Evolutionary conservation across 805 yeast genomes (phyloP).

Genomic region (Alloascoidea africana): DNA sequence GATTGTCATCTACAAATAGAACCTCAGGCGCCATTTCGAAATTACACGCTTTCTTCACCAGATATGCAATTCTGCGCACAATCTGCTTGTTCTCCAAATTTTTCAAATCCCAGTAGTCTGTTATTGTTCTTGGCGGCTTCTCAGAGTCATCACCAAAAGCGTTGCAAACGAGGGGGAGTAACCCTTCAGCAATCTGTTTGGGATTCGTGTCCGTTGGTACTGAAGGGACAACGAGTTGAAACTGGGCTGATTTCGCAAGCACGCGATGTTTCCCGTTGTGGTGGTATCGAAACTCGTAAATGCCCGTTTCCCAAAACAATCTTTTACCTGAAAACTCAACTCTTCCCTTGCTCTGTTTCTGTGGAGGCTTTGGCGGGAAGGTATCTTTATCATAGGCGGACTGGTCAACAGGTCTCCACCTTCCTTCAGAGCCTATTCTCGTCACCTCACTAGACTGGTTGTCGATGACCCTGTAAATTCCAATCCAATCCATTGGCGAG

Average conservation of each 20-base stretch:
- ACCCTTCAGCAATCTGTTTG: conserved; percentile 16
- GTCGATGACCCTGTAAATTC: conserved; percentile 48
- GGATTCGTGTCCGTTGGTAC: conserved; percentile 15
- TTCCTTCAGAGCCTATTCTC: conserved; percentile 42
- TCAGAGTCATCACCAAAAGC: conserved; percentile 11
- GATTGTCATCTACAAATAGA: conserved; percentile 23
- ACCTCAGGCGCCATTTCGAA: conserved; percentile 25
- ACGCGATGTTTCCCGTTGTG: conserved; percentile 54
- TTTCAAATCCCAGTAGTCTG: conserved; percentile 12
- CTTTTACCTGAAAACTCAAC: conserved; percentile 31
- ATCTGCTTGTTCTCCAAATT: conserved; percentile 10
- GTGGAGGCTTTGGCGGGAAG: conserved; percentile 4
- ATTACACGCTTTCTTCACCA: conserved; percentile 14
- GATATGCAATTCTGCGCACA: conserved; percentile 11
- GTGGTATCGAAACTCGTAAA: conserved; percentile 64
- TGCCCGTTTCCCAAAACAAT: conserved; percentile 51
- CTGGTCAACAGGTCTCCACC: conserved; percentile 39
- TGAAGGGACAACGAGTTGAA: conserved; percentile 34
- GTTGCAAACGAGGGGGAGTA: conserved; percentile 13
- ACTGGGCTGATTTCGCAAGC: conserved; percentile 46
- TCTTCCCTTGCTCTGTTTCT: conserved; percentile 22
- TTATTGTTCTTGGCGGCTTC: conserved; percentile 9
- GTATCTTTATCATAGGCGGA: conserved; percentile 17
- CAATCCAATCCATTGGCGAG: conserved; percentile 56
- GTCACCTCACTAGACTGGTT: conserved; percentile 43